These are phyloP conservation scores for Trichoderma sp. DNA, from an alignment of 2,329 filamentous ascomycete genomes.

Conservation along the genomic window DNA sequence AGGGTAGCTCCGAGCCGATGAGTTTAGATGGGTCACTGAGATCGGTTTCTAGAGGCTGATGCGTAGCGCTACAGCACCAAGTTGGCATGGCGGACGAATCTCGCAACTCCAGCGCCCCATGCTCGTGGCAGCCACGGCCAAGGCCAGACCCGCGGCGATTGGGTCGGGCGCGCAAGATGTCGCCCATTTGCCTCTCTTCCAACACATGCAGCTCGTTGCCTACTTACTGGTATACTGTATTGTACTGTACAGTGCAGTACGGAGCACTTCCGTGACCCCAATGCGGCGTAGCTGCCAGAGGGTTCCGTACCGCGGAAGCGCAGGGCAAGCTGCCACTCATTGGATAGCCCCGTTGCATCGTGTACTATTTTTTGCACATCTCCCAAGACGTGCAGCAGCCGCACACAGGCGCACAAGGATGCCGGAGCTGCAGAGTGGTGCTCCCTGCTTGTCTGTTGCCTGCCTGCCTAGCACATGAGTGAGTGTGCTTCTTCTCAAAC, in stretches of 20 bases:
- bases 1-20: neutral
- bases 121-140: constrained; percentile 13
- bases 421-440: neutral
- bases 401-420: constrained; percentile 17
- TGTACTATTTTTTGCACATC: constrained; percentile 19
- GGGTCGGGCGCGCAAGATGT: constrained; percentile 3
- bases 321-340: neutral
- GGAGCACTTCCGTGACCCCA: neutral
- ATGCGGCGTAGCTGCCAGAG: neutral
- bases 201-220: neutral
- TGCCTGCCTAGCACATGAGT: neutral
- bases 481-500: neutral
- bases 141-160: constrained; percentile 7
- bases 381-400: constrained; percentile 12
- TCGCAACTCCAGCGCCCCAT: constrained; percentile 8
- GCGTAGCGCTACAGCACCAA: neutral
- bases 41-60: neutral
- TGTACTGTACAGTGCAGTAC: neutral
- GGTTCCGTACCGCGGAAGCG: constrained; percentile 1
- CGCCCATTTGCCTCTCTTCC: constrained; percentile 1
- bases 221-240: neutral
- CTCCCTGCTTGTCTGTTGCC: neutral
- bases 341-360: neutral
- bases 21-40: neutral
- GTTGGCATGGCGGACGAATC: neutral